Evolutionary conservation across 2,329 filamentous ascomycete species (phyloP), one percentile per base, ranked within the genome.

Genomic region (Ceratocystis albifundus): DNA sequence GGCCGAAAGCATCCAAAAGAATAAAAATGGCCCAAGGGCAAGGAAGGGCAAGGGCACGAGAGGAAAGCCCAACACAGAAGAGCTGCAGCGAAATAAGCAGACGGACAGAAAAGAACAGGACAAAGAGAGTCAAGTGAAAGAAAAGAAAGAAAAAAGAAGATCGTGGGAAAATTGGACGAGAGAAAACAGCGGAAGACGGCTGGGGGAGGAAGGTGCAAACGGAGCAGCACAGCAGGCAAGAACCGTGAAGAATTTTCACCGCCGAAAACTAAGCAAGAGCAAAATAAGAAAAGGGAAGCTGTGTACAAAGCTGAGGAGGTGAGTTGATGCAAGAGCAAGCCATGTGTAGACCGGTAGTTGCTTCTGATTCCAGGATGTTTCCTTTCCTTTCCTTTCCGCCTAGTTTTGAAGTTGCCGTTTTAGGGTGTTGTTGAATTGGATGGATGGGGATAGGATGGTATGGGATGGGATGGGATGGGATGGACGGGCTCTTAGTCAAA

Each of bases 381-480:
- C 88, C 66, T 78, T 79, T 67, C 88, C 66, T 78, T 79, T 67
- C 7, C 32, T 36, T 36, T 82, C 82, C 4, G 36, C 57, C 20
- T 57, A 30, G 28, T 10, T 57, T 57, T 30, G 53, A 57, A 57
- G 15, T 57, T 57, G 53, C 53, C 53, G 32, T 57, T 30, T 57
- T 57, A 30, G 53, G 53, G 53, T 57, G 53, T 57, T 57, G 53
- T 57, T 57, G 53, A 3, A 57, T 36, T 61, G 25, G 5, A 8
- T 61, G 17, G 30, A 36, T 61, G 57, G 48, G 48, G 48, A 20
- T 50, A 36, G 32, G 32, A 36, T 36, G 32, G 8, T 8, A 36
- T 32, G 30, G 30, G 30, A 28, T 28, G 25, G 25, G n/a, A n/a
- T 30, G 28, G 32, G 32, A 36, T 36, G 32, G 8, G 32, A 36